A percentile compares a stretch with the other conserved stretches of the same genome.
phyloP scores from a whole-genome alignment of 2,329 filamentous ascomycete genomes.

The Trichoderma sp. region DNA sequence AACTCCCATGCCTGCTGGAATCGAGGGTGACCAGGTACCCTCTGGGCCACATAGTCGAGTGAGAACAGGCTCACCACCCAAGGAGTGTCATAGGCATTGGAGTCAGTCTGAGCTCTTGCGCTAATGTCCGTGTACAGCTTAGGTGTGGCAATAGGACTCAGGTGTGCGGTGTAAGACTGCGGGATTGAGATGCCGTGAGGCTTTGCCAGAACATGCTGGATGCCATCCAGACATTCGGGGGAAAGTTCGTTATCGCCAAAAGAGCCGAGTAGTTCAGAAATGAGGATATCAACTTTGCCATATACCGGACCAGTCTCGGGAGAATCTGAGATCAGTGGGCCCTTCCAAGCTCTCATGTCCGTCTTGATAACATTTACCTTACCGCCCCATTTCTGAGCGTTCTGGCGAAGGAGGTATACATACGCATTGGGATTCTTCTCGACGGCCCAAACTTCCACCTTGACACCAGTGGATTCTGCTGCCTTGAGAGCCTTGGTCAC shows the following conservation, averaged over 20 bases:
- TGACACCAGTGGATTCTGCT: conserved; percentile 70
- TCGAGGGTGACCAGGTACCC: conserved; percentile 54
- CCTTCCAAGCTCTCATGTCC: conserved; percentile 96
- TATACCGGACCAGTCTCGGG: conserved; percentile 46
- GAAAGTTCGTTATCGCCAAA: conserved; percentile 97
- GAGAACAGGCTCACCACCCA: conserved; percentile 93
- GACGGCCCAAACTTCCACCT: conserved; percentile 84
- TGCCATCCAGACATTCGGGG: conserved; percentile 92
- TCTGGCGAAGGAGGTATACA: conserved; percentile 85
- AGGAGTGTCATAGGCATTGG: conserved; percentile 79
- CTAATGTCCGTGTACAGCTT: conserved; percentile 80
- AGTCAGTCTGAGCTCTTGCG: conserved; percentile 58
- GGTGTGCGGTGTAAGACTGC: conserved; percentile 85
- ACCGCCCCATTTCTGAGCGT: conserved; percentile 75
- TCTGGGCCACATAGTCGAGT: conserved; percentile 77
- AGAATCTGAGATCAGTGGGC: conserved; percentile 58
- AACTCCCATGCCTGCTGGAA: conserved; percentile 82
- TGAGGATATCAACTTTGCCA: conserved; percentile 81
- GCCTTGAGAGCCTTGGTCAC: conserved; percentile 84
- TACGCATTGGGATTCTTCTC: conserved; percentile 99
- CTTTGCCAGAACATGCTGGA: conserved; percentile 80
- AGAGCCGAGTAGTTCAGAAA: conserved; percentile 90
- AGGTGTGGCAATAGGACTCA: conserved; percentile 88
- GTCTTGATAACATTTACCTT: conserved; percentile 87
- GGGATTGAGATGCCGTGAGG: conserved; percentile 90